Base-by-base conservation (phyloP, 2,329 filamentous ascomycete species). In the Fusarium secorum region DNA sequence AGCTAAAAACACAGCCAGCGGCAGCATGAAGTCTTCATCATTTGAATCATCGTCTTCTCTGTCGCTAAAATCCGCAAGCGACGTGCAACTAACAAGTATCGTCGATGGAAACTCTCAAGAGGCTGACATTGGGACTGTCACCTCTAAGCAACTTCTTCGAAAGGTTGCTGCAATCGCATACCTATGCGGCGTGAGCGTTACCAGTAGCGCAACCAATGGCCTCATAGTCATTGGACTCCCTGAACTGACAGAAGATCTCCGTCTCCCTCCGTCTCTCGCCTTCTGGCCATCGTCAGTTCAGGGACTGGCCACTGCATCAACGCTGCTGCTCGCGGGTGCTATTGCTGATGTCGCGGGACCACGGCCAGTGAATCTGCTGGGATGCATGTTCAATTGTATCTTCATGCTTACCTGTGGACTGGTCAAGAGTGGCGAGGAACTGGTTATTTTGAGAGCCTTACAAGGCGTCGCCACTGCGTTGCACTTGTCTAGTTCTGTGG, bases 161-260 rank as follows among this genome's bases (percentile, higher is more conserved):
- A 49, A 13, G 17, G 11, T 33, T 15, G 32, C 32, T 22, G 46
- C 46, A n/a, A 49, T 18, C 14, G 20, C 22, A 32, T 33, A 49
- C 20, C 54, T 74, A 15, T 69, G 66, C 3, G 73, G 73, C 28
- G 64, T 75, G 24, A 75, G 66, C 17, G 63, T 75, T 32, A 51
- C 70, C 20, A 60, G 66, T 11, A 74, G 74, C 53, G 38, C 64
- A 24, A 59, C 64, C 28, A 74, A 73, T 22, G 73, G 73, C 4
- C 64, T 83, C 4, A 74, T 83, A 20, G 74, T 82, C 3, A 78
- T 84, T 32, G 77, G 77, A 28, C 76, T 85, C 7, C 81, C 83
- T 14, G 70, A 76, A 20, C 83, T 85, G 57, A 79, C 81, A 6
- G 60, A 65, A 18, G 80, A 81, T 30, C 70, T 84, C 33, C 48